Evolutionary conservation across 2,329 filamentous ascomycete species (phyloP).

Genomic region (Penicillium sp.): DNA sequence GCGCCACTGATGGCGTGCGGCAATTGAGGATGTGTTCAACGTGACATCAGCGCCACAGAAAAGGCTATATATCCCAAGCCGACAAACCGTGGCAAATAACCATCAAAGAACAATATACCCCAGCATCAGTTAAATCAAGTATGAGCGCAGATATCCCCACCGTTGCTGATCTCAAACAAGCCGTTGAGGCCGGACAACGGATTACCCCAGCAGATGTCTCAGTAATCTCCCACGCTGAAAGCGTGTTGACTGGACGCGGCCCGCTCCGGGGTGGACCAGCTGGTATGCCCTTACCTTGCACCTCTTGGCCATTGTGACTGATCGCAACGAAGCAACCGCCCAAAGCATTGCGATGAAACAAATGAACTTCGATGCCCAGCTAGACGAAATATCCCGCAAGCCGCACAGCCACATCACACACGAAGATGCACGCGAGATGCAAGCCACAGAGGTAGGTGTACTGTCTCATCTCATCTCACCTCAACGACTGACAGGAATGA

Average conservation of each 20-base stretch:
- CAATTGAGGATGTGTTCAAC: slow-evolving; percentile 22
- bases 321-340: slow-evolving; percentile 27
- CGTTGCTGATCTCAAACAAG: slow-evolving; percentile 32
- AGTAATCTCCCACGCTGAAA: slow-evolving; percentile 33
- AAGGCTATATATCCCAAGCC: slow-evolving; percentile 8
- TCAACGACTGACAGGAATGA: neutral
- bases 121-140: neutral
- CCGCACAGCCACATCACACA: slow-evolving; percentile 34
- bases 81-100: neutral
- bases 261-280: slow-evolving; percentile 34
- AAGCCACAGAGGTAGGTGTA: slow-evolving; percentile 30
- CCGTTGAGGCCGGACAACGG: slow-evolving; percentile 31
- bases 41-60: slow-evolving; percentile 26
- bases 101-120: neutral
- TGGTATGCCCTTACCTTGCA: slow-evolving; percentile 19
- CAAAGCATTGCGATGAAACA: slow-evolving; percentile 34
- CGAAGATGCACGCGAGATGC: slow-evolving; percentile 33
- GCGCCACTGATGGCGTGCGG: slow-evolving; percentile 20
- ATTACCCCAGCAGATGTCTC: slow-evolving; percentile 35
- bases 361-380: slow-evolving; percentile 35
- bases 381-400: slow-evolving; percentile 33
- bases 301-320: neutral
- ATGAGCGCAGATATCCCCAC: slow-evolving; percentile 29
- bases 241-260: slow-evolving; percentile 30
- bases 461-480: neutral